Evolutionary conservation across 148 eudicot species (phyloP), one percentile per base, ranked within the genome.

Genomic region (Chenopodium album): DNA sequence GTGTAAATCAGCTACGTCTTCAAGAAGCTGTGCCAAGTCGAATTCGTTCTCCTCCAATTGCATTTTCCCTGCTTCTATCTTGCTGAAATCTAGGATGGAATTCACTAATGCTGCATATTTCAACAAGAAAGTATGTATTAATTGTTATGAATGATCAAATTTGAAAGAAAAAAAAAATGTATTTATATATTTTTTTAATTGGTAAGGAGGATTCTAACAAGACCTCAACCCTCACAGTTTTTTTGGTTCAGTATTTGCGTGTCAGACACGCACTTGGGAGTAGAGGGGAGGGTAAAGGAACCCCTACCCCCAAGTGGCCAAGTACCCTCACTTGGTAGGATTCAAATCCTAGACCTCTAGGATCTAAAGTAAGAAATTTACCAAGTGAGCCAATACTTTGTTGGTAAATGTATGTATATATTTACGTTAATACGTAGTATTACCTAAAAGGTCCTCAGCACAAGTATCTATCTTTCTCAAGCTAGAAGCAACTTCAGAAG

Each of bases 41-140:
- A 95, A 93, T 66, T 89, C 92, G n/a, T 78, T 82, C 72, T 91
- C 89, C 19, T 86, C 89, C 10, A 95, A 87, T 32, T 91, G 87
- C 92, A 92, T 91, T 85, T 89, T 92, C 0, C 98, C 97, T 4
- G 98, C 94, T 85, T 95, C 96, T 10, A 90, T 88, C 81, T 93
- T 95, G 73, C 93, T 93, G 37, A 83, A 72, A 76, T 95, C 96
- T 17, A 95, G 92, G 66, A 95, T 84, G 13, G 92, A 85, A 78
- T 90, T 95, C 87, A 93, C 80, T 28, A 95, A 81, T 83, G 77
- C 98, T 93, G 84, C 56, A 87, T 41, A 4, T 23, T 41, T 41
- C 37, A 46, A 71, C 20, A 13, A 71, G 12, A 52, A 29, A 22
- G 44, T 1, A 31, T 41, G n/a, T 1, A 62, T 62, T 9, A 62